Percentiles rank a stretch among this genome's conserved stretches.
These are phyloP conservation scores for Pestalotiopsis sp. DNA, from an alignment of 2,329 filamentous ascomycete species.

Conservation along the genomic window DNA sequence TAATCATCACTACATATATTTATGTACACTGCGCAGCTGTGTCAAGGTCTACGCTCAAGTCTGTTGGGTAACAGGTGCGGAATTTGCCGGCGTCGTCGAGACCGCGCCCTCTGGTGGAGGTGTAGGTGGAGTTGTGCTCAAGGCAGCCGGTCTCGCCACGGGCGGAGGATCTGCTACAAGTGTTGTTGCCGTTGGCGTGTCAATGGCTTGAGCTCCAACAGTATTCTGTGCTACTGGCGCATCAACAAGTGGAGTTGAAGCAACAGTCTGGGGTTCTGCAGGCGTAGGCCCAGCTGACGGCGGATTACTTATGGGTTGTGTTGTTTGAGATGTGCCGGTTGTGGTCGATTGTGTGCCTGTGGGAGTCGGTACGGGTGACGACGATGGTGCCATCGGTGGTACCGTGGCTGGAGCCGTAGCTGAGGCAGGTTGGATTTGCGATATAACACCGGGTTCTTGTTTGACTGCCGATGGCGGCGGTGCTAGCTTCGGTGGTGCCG, in stretches of 20 bases:
- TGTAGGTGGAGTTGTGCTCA: background rate
- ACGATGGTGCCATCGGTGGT: background rate
- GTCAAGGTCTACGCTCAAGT: background rate
- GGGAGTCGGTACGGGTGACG: background rate
- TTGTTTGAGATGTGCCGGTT: background rate
- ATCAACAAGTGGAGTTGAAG: constrained; percentile 6
- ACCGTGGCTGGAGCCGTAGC: background rate
- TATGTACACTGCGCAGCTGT: background rate
- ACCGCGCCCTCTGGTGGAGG: background rate
- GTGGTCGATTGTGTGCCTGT: background rate
- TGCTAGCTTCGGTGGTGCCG: constrained; percentile 24
- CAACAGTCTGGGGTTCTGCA: background rate
- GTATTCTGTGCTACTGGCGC: background rate
- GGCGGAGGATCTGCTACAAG: background rate
- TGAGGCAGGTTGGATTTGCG: background rate
- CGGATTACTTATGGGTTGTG: background rate
- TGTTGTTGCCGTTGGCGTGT: background rate
- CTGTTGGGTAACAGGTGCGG: background rate
- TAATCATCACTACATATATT: constrained; percentile 3
- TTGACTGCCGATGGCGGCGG: constrained; percentile 7
- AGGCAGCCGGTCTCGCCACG: background rate
- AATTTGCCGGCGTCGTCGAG: background rate
- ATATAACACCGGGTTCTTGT: constrained; percentile 7
- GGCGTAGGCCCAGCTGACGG: background rate
- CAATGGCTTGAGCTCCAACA: background rate